A percentile compares a stretch with the other conserved stretches of the same genome.
These are phyloP conservation scores for Xylariales sp. DNA, from an alignment of 2,329 filamentous ascomycete species.

Conservation along the genomic window DNA sequence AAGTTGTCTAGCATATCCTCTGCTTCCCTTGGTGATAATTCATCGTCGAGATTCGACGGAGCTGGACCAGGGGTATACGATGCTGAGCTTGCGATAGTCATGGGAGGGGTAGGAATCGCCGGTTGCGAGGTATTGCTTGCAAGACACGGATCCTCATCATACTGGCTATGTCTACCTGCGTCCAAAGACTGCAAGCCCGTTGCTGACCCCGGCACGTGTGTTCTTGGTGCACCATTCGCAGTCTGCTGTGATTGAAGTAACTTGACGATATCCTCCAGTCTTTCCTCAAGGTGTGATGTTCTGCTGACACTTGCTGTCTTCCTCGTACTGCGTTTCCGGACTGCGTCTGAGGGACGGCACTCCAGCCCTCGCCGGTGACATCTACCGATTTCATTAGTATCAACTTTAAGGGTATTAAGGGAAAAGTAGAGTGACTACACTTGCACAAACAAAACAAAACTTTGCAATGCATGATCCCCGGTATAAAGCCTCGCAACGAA, in stretches of 20 bases:
- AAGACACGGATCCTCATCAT: too few species aligned
- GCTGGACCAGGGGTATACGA: not conserved
- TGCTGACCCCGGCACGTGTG: too few species aligned
- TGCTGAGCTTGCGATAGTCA: not conserved
- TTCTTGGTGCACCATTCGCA: too few species aligned
- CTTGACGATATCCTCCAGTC: conserved; percentile 22
- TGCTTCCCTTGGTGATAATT: conserved; percentile 17
- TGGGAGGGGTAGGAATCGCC: not conserved
- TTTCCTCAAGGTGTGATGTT: conserved; percentile 20
- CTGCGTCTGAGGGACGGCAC: conserved; percentile 4
- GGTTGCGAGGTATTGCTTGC: too few species aligned
- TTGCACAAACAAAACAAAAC: too few species aligned
- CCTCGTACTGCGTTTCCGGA: conserved; percentile 15
- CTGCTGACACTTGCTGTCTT: conserved; percentile 13
- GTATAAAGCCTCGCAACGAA: too few species aligned
- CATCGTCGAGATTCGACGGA: not conserved
- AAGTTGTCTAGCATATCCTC: conserved; percentile 22
- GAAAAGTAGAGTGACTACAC: too few species aligned
- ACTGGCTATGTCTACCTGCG: too few species aligned
- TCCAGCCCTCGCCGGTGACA: conserved; percentile 7
- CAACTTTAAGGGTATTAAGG: not conserved
- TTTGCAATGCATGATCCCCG: too few species aligned
- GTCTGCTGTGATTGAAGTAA: conserved; percentile 23
- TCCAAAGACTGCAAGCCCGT: too few species aligned
- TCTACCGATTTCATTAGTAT: not conserved